Base-by-base conservation (phyloP, 2,329 filamentous ascomycete genomes). In the Akanthomyces lecanii region DNA sequence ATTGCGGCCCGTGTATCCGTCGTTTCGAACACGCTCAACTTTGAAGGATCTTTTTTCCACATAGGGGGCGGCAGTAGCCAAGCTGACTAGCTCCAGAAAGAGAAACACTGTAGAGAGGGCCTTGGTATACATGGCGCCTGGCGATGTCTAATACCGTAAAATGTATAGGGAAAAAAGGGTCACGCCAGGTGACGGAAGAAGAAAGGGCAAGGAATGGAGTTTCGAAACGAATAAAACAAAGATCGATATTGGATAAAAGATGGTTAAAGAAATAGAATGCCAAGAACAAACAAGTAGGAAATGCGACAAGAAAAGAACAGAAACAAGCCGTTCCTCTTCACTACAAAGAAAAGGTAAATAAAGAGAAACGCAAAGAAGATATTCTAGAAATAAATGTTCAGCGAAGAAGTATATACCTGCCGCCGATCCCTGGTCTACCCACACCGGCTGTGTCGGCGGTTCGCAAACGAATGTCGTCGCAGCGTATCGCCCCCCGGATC, bases 1-100 rank as follows among this genome's bases (percentile, higher is more conserved):
- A 76, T 89, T 81, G 65, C 72, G 74, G 23, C 80, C 75, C 25
- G 79, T 77, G 71, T 86, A 85, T 62, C 78, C 77, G n/a, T 76
- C 76, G 68, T 86, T 87, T 58, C 78, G 74, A 53, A 83, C 76
- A 42, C 87, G 80, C 57, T 84, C 80, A 40, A 90, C 81, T 71
- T 82, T 84, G 77, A 89, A 90, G 8, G 85, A 85, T 25, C 82
- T 79, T 71, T 83, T 84, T 66, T 79, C 71, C 10, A 82, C 68
- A 71, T 67, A 61, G 2, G 63, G 57, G 12, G 47, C 42, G 45
- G 63, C 57, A 71, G 80, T 79, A 36, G 77, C 78, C 33, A 83
- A 80, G 47, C 82, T 71, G 62, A 76, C 77, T 51, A 81, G 68
- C 48, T 80, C 76, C 67, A 84, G 71, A 64, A 85, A 72, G 71